These are phyloP conservation scores for Stromatinia cepivora DNA, from an alignment of 2,329 filamentous ascomycete species.

Conservation along the genomic window DNA sequence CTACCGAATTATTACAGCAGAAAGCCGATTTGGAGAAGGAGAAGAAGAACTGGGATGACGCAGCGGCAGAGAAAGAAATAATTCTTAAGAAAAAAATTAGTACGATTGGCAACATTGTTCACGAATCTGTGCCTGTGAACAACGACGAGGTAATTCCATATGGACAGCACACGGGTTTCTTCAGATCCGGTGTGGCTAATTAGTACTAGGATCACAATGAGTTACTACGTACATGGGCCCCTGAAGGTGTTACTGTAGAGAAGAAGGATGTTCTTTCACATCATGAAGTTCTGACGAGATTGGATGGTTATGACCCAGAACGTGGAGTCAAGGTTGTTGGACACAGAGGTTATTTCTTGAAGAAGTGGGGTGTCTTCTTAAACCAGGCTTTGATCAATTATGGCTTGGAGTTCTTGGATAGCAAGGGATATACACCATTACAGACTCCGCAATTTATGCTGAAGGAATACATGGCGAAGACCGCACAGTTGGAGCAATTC, in stretches of 20 bases:
- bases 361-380: constrained; percentile 83
- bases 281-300: constrained; percentile 84
- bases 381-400: constrained; percentile 96
- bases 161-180: not conserved
- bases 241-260: constrained; percentile 70
- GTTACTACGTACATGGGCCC: constrained; percentile 75
- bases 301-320: constrained; percentile 91
- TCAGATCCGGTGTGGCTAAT: constrained; percentile 11
- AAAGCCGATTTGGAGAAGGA: constrained; percentile 77
- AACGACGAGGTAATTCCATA: constrained; percentile 65
- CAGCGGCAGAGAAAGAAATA: constrained; percentile 72
- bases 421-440: constrained; percentile 77
- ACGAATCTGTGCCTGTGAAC: constrained; percentile 80
- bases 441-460: constrained; percentile 94
- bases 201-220: constrained; percentile 70
- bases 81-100: constrained; percentile 76
- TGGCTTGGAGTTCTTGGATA: constrained; percentile 82
- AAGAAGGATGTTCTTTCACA: constrained; percentile 82
- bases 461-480: constrained; percentile 95
- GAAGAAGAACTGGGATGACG: constrained; percentile 76
- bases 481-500: constrained; percentile 93
- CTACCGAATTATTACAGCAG: constrained; percentile 73
- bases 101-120: constrained; percentile 87
- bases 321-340: constrained; percentile 92
- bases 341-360: constrained; percentile 91